Percentiles rank a stretch among this genome's conserved stretches.
Evolutionary conservation across 345 rosid genomes (phyloP).

Genomic region (Crucihimalaya himalaica): DNA sequence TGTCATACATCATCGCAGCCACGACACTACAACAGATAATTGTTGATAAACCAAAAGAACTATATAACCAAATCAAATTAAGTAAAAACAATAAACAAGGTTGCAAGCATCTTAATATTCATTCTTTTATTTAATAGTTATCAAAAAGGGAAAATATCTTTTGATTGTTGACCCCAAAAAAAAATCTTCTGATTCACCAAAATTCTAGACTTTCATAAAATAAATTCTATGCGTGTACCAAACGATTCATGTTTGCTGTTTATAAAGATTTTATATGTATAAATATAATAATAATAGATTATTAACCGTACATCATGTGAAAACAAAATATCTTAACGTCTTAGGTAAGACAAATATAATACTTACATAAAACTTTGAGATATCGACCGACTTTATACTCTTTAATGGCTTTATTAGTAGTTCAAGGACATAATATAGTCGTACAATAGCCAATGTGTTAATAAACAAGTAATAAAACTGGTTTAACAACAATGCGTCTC

Average conservation of each 20-base stretch:
- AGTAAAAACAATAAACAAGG: too few relatives aligned
- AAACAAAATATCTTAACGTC: conserved; percentile 16
- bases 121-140: too few relatives aligned
- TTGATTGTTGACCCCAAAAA: too few relatives aligned
- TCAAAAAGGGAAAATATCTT: too few relatives aligned
- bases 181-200: background rate
- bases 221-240: background rate
- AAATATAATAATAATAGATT: background rate
- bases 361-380: conserved; percentile 1
- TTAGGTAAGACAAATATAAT: conserved; percentile 10
- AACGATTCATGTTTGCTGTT: background rate
- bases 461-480: background rate
- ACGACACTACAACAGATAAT: too few relatives aligned
- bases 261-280: background rate
- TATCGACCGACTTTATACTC: conserved; percentile 18
- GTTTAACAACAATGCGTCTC: background rate
- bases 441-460: conserved; percentile 5
- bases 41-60: too few relatives aligned
- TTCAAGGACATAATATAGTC: background rate
- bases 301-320: background rate
- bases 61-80: too few relatives aligned
- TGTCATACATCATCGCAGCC: too few relatives aligned
- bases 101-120: too few relatives aligned
- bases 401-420: background rate
- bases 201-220: background rate